Base-by-base conservation (phyloP, 192 early-diverging fungal species). In the Thoreauomyces humboldtii region DNA sequence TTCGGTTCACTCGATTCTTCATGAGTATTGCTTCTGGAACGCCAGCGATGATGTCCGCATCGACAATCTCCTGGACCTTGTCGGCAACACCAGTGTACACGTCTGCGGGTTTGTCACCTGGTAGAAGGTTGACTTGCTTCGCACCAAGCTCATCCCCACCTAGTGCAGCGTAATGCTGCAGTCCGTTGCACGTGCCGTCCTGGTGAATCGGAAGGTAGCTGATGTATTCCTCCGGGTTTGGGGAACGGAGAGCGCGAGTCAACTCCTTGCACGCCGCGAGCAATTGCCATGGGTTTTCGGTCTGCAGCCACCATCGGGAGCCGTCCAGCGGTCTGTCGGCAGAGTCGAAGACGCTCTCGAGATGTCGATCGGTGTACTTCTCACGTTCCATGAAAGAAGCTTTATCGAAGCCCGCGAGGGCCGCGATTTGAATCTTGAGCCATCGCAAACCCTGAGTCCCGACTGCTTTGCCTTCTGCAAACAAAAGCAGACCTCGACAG, bases 111-210 rank as follows among this genome's bases (percentile, higher is more conserved):
- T 82, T 71, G 53, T 94, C 90, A 6, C 86, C 80, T 9, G 91
- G 89, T 2, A 87, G 61, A 32, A 99, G 75, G 63, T 99, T 97
- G 60, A 99, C 96, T 35, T 91, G 88, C 42, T 75, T 65, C 2
- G 95, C 96, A 42, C 94, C 94, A 33, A 82, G 80, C 31, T 78
- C 72, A 70, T 99, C 96, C 64, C 93, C 92, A 50, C 94, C 95
- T 57, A 99, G 77, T 1, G 96, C 94, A 2, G 96, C 96, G 70
- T 97, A 97, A 77, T 99, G 96, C 81, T 99, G 96, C 59, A 99
- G 77, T 11, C 96, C 96, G 62, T 97, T 97, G 76, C 96, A 99
- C 0, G 93, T 94, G 28, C 94, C 96, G 71, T 99, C 96, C 71
- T 96, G 94, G 73, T 98, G 96, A 17, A 98, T 81, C 9, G 93